A percentile compares a stretch with the other conserved stretches of the same genome.
phyloP scores from a whole-genome alignment of 495 filamentous ascomycete genomes.

The Tuber borchii region DNA sequence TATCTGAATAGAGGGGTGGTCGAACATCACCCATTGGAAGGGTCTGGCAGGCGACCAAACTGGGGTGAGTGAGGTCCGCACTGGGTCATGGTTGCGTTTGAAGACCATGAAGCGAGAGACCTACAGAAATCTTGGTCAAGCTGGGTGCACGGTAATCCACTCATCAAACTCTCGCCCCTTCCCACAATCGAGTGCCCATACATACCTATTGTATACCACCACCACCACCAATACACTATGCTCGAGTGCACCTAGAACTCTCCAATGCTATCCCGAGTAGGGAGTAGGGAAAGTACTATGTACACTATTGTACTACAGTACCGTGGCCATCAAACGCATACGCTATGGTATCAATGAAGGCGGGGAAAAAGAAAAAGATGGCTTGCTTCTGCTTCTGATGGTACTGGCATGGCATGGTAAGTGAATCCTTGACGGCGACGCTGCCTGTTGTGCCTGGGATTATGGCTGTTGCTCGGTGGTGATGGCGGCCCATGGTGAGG shows the following conservation, averaged over 20 bases:
- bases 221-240: neutral
- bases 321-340: neutral
- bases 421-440: neutral
- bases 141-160: conserved; percentile 28
- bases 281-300: neutral
- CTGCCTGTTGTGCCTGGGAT: neutral
- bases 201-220: neutral
- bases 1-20: conserved; percentile 27
- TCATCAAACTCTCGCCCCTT: neutral
- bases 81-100: conserved; percentile 21
- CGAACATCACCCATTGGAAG: conserved; percentile 10
- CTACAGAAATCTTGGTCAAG: conserved; percentile 36
- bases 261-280: neutral
- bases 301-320: neutral
- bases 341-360: neutral
- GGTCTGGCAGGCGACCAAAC: neutral
- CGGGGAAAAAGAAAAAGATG: neutral
- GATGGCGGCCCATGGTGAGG: neutral
- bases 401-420: neutral
- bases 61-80: neutral
- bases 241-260: neutral
- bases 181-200: neutral
- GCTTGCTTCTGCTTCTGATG: neutral
- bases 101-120: conserved; percentile 38
- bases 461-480: conserved; percentile 1